These are phyloP conservation scores for Aspergillus spinulosporus DNA, from an alignment of 2,329 filamentous ascomycete genomes.

Conservation along the genomic window DNA sequence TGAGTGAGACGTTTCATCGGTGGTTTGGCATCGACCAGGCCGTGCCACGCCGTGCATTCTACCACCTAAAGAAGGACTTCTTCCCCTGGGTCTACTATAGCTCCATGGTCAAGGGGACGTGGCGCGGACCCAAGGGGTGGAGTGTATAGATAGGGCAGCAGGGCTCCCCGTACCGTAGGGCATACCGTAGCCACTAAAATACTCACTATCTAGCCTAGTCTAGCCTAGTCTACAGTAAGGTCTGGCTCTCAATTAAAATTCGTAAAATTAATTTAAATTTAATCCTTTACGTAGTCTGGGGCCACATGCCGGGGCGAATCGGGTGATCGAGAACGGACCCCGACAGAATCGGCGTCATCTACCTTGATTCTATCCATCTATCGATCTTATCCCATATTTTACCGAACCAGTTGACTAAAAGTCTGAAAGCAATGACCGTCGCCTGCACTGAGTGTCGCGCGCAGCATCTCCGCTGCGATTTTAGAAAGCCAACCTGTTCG, in stretches of 20 bases:
- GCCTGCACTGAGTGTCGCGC: slow-evolving; percentile 50
- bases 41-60: slow-evolving; percentile 58
- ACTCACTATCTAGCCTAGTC: too few relatives aligned
- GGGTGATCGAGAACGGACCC: not conserved
- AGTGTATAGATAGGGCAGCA: not conserved
- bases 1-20: slow-evolving; percentile 62
- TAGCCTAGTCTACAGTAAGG: too few relatives aligned
- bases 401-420: not conserved
- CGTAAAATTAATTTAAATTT: not conserved
- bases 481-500: slow-evolving; percentile 61
- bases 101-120: slow-evolving; percentile 62
- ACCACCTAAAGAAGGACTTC: slow-evolving; percentile 65
- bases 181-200: too few relatives aligned
- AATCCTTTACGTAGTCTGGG: not conserved
- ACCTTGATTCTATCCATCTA: too few relatives aligned
- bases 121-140: slow-evolving; percentile 62
- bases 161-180: too few relatives aligned
- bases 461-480: slow-evolving; percentile 74
- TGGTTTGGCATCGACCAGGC: slow-evolving; percentile 60
- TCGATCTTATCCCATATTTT: not conserved
- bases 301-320: too few relatives aligned
- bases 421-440: slow-evolving; percentile 22
- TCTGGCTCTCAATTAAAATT: too few relatives aligned
- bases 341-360: too few relatives aligned
- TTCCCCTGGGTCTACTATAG: slow-evolving; percentile 67